phyloP scores from a whole-genome alignment of 2,329 filamentous ascomycete genomes.

The Colletotrichum sp. region DNA sequence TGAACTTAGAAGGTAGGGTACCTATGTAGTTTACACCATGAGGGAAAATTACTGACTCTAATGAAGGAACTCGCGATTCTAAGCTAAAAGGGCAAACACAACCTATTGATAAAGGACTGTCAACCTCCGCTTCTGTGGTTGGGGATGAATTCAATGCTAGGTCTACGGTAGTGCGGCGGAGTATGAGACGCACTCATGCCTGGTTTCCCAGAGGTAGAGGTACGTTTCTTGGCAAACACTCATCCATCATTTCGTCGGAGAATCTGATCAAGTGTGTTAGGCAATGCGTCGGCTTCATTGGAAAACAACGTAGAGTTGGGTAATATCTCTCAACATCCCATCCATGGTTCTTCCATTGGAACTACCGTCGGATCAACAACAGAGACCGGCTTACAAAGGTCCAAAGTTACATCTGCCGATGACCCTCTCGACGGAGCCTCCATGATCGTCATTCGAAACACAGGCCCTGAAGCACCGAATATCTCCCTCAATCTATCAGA shows the following conservation, averaged over 20 bases:
- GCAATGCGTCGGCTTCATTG: fast-evolving
- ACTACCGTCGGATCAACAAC: neutral
- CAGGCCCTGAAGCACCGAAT: neutral
- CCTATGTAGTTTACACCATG: neutral
- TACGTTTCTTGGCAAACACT: fast-evolving
- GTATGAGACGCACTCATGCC: neutral
- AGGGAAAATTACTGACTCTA: fast-evolving
- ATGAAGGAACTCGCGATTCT: neutral
- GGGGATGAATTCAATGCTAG: neutral
- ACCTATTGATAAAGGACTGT: neutral
- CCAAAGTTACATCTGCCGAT: neutral
- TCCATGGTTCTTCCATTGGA: fast-evolving
- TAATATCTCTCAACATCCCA: neutral
- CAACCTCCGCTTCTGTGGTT: neutral
- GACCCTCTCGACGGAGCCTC: neutral
- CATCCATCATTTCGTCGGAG: neutral
- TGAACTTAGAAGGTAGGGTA: neutral
- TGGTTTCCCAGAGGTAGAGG: neutral
- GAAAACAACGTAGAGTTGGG: neutral
- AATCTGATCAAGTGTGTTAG: neutral
- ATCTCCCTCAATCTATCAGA: neutral
- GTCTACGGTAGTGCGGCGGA: neutral
- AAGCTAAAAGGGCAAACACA: fast-evolving
- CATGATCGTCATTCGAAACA: neutral
- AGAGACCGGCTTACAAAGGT: neutral